phyloP scores from a whole-genome alignment of 495 filamentous ascomycete genomes.

The Neurospora discreta region DNA sequence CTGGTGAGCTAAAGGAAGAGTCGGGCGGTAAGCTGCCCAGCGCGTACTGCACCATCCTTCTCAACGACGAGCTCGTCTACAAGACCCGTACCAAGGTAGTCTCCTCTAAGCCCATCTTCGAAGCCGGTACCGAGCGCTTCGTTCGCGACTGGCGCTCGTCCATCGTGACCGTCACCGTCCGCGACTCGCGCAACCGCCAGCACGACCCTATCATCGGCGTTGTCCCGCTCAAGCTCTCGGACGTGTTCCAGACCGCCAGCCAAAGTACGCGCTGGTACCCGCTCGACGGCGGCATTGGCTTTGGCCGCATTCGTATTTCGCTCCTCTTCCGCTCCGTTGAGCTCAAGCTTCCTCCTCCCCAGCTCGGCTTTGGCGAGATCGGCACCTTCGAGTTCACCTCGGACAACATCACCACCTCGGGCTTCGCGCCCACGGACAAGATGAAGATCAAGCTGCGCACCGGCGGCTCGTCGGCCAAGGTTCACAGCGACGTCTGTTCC shows the following conservation, averaged over 20 bases:
- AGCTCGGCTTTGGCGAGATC: slow-evolving; percentile 80
- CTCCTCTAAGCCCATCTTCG: slow-evolving; percentile 90
- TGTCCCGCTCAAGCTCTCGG: slow-evolving; percentile 74
- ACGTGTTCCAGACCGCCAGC: slow-evolving; percentile 73
- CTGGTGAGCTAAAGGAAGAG: slow-evolving; percentile 75
- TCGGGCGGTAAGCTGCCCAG: slow-evolving; percentile 66
- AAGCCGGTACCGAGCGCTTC: slow-evolving; percentile 88
- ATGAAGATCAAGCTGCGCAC: slow-evolving; percentile 75
- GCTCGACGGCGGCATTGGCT: slow-evolving; percentile 56
- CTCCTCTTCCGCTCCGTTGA: slow-evolving; percentile 80
- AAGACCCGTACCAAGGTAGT: slow-evolving; percentile 84
- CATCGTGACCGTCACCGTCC: slow-evolving; percentile 76
- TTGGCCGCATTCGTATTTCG: slow-evolving; percentile 82
- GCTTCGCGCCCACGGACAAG: slow-evolving; percentile 50
- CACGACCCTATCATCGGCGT: slow-evolving; percentile 93
- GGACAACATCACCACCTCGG: slow-evolving; percentile 46
- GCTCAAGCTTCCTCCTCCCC: slow-evolving; percentile 63
- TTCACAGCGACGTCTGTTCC: slow-evolving; percentile 47
- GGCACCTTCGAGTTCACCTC: slow-evolving; percentile 82
- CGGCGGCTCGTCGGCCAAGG: slow-evolving; percentile 67
- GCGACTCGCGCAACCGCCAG: slow-evolving; percentile 77
- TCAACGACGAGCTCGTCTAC: slow-evolving; percentile 88
- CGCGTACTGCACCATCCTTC: slow-evolving; percentile 80
- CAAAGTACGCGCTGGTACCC: slow-evolving; percentile 57
- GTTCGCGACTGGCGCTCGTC: slow-evolving; percentile 87